phyloP scores from a whole-genome alignment of 345 rosid genomes.

The Acer yangbiense region DNA sequence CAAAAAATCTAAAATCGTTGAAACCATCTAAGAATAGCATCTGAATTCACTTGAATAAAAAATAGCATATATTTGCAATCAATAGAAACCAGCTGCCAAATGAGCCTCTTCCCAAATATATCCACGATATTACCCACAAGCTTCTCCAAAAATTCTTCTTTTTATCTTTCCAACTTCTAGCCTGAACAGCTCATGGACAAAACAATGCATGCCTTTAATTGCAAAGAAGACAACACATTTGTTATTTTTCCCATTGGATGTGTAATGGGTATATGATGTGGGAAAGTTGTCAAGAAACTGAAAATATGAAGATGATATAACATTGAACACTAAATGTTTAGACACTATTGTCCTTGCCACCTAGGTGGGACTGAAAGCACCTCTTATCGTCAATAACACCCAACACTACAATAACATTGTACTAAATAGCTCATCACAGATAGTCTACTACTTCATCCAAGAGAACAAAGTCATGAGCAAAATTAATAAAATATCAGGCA shows the following conservation, averaged over 20 bases:
- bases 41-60: background rate
- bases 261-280: background rate
- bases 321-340: background rate
- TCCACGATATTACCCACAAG: background rate
- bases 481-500: background rate
- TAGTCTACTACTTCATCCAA: background rate
- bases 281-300: background rate
- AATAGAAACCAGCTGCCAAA: background rate
- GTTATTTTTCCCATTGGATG: background rate
- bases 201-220: background rate
- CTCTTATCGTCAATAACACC: background rate
- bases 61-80: background rate
- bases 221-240: background rate
- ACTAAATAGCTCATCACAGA: background rate
- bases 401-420: background rate
- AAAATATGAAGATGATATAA: background rate
- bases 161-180: background rate
- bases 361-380: background rate
- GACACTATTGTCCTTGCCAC: background rate
- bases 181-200: background rate
- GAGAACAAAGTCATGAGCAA: background rate
- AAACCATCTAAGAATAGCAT: background rate
- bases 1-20: background rate
- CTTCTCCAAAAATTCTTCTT: background rate
- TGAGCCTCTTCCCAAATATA: background rate